Base-by-base conservation (phyloP, 495 filamentous ascomycete species). In the Lophiostoma macrostomum region DNA sequence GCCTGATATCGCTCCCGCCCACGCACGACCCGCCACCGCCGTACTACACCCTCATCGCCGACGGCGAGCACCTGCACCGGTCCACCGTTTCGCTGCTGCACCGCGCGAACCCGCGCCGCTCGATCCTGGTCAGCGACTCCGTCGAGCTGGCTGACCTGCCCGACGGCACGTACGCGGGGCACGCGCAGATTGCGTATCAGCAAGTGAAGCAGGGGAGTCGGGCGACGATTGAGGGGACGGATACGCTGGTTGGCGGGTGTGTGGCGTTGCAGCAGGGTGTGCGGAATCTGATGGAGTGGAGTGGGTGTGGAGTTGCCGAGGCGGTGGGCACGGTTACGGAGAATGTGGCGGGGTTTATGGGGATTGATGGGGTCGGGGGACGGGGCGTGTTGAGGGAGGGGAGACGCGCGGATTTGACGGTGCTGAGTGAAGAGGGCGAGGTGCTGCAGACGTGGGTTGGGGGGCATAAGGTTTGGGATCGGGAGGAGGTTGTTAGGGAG, bases 41-140 rank as follows among this genome's bases (percentile, higher is more conserved):
- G 0, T 86, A 70, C 58, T 85, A 78, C 62, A 77, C 78, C 8
- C 62, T 85, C 4, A 84, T 85, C 37, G 72, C 81, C 2, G 83
- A 84, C 57, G 80, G 78, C 6, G 77, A 83, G 32, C 82, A 85
- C 55, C 65, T 85, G 7, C 81, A 85, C 60, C 81, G 81, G 3
- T 71, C 75, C 3, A 75, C 81, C 5, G 74, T 82, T 43, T 76
- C 77, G 34, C 75, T 85, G 50, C 78, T 81, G 0, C 80, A 81
- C 67, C 76, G 77, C 43, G 69, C 79, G 24, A 73, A 79, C 38
- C 80, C 79, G 4, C 62, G 69, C 1, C 75, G 76, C 11, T 71
- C 76, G 41, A 75, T 85, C 48, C 69, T 86, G 7, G 76, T 83
- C 10, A 85, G 81, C 6, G 82, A 85, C 65, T 74, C 73, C 14